A percentile compares a stretch with the other conserved stretches of the same genome.
Evolutionary conservation across 2,329 filamentous ascomycete species (phyloP).

Genomic region (Trichothecium roseum): DNA sequence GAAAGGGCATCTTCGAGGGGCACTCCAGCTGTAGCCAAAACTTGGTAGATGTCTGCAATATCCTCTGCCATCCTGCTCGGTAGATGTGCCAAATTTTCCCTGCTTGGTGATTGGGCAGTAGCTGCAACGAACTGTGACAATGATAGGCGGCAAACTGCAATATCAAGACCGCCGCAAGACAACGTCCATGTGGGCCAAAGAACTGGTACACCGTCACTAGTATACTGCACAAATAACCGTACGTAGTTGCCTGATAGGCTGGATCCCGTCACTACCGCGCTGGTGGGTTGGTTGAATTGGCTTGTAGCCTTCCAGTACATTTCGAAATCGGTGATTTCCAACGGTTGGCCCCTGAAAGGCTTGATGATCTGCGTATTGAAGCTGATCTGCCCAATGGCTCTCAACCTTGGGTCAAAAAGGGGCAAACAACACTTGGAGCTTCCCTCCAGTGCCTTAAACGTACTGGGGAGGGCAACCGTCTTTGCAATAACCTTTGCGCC

Average conservation of each 20-base stretch:
- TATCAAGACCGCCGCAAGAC: conserved; percentile 62
- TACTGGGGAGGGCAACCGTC: conserved; percentile 79
- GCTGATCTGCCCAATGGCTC: conserved; percentile 85
- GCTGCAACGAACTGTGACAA: conserved; percentile 58
- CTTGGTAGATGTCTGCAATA: conserved; percentile 58
- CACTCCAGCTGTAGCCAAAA: conserved; percentile 67
- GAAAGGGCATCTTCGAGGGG: conserved; percentile 67
- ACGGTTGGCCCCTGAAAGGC: conserved; percentile 80
- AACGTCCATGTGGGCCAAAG: conserved; percentile 82
- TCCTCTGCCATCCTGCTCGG: conserved; percentile 36
- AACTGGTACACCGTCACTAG: conserved; percentile 76
- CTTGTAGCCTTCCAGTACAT: conserved; percentile 99
- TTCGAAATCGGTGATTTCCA: conserved; percentile 96
- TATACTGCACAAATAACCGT: conserved; percentile 83
- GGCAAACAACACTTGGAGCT: conserved; percentile 77
- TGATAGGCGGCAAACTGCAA: conserved; percentile 72
- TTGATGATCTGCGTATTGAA: conserved; percentile 97
- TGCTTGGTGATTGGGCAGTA: conserved; percentile 31
- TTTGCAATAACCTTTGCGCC: conserved; percentile 96
- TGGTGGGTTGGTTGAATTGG: conserved; percentile 71
- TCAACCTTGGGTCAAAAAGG: conserved; percentile 81
- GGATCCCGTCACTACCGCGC: conserved; percentile 83
- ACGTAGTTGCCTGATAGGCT: conserved; percentile 95
- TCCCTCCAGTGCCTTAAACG: conserved; percentile 66
- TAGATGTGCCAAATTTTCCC: conserved; percentile 31